Conservation (phyloP, 2,329 filamentous ascomycete species). For the Botrytis deweyae region DNA sequence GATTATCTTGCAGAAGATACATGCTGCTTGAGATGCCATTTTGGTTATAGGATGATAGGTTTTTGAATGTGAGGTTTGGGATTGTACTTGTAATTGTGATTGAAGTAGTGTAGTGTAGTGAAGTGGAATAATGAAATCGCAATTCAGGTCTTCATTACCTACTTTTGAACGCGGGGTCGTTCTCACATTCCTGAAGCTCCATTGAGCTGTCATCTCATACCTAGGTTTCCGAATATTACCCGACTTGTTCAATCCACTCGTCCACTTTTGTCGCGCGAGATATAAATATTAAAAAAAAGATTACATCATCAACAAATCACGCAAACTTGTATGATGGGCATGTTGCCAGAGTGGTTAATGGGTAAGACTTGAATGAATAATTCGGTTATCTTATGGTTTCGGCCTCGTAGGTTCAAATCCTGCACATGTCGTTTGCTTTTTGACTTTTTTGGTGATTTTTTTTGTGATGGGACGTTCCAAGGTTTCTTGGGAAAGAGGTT, state of each 20-base stretch:
- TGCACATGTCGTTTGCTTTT: slow-evolving; percentile 19
- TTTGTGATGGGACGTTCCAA: not conserved
- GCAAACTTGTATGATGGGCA: not conserved
- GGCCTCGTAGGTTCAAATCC: slow-evolving; percentile 24
- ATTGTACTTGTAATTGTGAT: not conserved
- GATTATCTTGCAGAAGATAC: slow-evolving; percentile 98
- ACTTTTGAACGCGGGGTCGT: slow-evolving; percentile 7
- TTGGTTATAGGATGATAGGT: not conserved
- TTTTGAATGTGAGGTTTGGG: not conserved
- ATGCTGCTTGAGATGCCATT: slow-evolving; percentile 51
- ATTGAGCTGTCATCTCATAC: not conserved
- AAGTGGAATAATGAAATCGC: not conserved
- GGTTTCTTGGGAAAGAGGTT: not conserved
- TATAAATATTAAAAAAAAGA: fast-evolving
- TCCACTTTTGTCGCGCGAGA: fast-evolving
- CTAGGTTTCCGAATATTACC: not conserved
- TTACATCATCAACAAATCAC: not conserved
- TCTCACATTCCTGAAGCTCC: slow-evolving; percentile 10
- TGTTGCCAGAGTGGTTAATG: slow-evolving; percentile 24
- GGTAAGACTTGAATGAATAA: slow-evolving; percentile 23
- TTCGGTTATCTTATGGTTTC: slow-evolving; percentile 24
- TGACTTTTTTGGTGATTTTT: not conserved
- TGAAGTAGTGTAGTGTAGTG: not conserved
- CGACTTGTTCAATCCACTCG: not conserved
- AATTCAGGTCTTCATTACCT: not conserved